Base-by-base conservation (phyloP, 2,329 filamentous ascomycete species). In the Pseudogymnoascus sp. region DNA sequence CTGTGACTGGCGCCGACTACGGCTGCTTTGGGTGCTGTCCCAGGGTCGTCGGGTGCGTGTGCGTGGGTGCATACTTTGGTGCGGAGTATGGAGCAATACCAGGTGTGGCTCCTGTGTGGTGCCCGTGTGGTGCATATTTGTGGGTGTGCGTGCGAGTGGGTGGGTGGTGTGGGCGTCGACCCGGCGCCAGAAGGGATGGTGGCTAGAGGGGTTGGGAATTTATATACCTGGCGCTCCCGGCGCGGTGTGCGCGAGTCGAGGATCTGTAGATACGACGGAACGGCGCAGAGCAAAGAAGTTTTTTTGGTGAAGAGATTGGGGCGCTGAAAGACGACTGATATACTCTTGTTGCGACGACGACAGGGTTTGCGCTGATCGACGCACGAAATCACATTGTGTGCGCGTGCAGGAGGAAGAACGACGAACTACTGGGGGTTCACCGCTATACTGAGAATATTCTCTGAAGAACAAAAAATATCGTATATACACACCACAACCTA, bases 361-460 rank as follows among this genome's bases (percentile, higher is more conserved):
- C 45, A 52, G 45, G 45, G 25, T 52, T 30, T 30, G 25, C 45
- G n/a, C 45, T 19, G 22, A 52, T 52, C 25, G 25, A 30, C 45
- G n/a, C 6, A 52, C 45, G 22, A 30, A 12, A 19, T 52, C n/a
- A 30, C 8, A 52, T 30, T 52, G 45, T 33, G 45, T 30, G 9
- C 25, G 8, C 22, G 6, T 16, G 7, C 25, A 33, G 45, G 25
- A 52, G 14, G 8, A 52, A 30, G n/a, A 30, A 19, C 9, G 45
- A 52, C 45, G 25, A 19, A 19, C 45, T 52, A 8, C 45, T 52
- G 25, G 45, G 45, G 25, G 45, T 30, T 52, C 45, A 52, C 45
- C 45, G 45, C 45, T n/a, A 52, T 52, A 52, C 25, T 30, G 45
- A 52, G 45, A 52, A 52, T 52, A 52, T 52, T n/a, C 45, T 33